Evolutionary conservation across 768 basidiomycete genomes (phyloP).

Genomic region (Asterophora parasitica): DNA sequence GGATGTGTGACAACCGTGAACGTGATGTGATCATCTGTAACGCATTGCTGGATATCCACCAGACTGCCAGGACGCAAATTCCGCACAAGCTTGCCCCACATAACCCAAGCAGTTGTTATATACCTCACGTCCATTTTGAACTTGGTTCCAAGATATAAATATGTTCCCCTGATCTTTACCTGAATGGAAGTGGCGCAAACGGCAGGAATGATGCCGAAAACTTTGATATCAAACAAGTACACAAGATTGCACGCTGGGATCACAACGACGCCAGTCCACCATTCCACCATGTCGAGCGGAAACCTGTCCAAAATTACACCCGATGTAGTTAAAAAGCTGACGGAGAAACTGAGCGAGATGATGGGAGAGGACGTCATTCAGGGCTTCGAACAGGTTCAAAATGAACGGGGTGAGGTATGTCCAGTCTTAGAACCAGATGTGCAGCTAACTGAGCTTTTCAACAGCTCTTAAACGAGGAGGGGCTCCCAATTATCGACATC

Average conservation of each 20-base stretch:
- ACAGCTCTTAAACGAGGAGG: constrained; percentile 72
- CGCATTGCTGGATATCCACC: background rate
- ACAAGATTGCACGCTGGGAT: too few relatives aligned
- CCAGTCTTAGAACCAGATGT: constrained; percentile 11
- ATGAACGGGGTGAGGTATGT: constrained; percentile 64
- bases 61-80: too few relatives aligned
- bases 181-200: too few relatives aligned
- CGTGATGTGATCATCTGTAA: background rate
- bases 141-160: too few relatives aligned
- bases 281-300: background rate
- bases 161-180: too few relatives aligned
- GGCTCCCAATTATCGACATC: constrained; percentile 75
- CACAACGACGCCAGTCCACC: too few relatives aligned
- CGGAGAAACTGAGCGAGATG: constrained; percentile 56
- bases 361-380: constrained; percentile 39
- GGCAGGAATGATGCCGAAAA: too few relatives aligned
- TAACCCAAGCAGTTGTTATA: too few relatives aligned
- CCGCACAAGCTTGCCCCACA: too few relatives aligned
- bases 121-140: too few relatives aligned
- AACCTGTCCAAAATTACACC: constrained; percentile 32
- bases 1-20: background rate
- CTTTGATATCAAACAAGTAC: too few relatives aligned
- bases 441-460: constrained; percentile 18
- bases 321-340: constrained; percentile 49
- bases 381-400: constrained; percentile 30